phyloP scores from a whole-genome alignment of 2,329 filamentous ascomycete species.

The Paecilomyces formosus region DNA sequence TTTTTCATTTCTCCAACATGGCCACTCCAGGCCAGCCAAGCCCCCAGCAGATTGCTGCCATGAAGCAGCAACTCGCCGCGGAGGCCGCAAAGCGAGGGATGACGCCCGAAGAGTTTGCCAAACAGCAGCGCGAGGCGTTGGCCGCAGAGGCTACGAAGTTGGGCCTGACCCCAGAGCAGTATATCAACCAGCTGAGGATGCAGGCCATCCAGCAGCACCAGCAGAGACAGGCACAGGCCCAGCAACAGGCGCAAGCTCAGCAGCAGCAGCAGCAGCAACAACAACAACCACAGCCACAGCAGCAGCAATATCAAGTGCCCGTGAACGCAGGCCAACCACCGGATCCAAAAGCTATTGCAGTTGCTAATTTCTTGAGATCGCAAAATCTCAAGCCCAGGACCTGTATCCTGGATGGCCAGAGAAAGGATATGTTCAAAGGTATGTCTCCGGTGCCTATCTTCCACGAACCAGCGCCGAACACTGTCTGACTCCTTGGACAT shows the following conservation, averaged over 20 bases:
- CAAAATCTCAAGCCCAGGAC: constrained; percentile 86
- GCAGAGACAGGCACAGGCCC: constrained; percentile 20
- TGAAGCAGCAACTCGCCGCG: constrained; percentile 73
- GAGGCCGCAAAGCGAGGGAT: constrained; percentile 82
- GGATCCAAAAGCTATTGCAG: constrained; percentile 78
- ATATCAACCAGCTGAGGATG: constrained; percentile 37
- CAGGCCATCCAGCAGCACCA: constrained; percentile 40
- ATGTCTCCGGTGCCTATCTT: constrained; percentile 9
- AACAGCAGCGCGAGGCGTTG: constrained; percentile 44
- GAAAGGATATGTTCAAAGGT: constrained; percentile 98
- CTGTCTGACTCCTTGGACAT: not conserved
- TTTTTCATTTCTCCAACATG: constrained; percentile 18
- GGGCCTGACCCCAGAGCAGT: constrained; percentile 45
- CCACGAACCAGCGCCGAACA: not conserved
- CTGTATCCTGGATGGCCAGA: constrained; percentile 88
- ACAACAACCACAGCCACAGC: constrained; percentile 10
- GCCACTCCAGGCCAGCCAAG: constrained; percentile 48
- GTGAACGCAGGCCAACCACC: constrained; percentile 54
- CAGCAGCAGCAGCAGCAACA: constrained; percentile 20
- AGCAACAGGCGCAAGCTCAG: constrained; percentile 15
- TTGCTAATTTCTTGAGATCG: constrained; percentile 77
- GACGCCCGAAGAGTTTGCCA: constrained; percentile 76
- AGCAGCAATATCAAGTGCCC: constrained; percentile 35
- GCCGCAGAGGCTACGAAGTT: constrained; percentile 44
- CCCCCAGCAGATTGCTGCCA: constrained; percentile 75